Evolutionary conservation across 73 alveolate genomes (phyloP).

Genomic region (Loxodes magnus): DNA sequence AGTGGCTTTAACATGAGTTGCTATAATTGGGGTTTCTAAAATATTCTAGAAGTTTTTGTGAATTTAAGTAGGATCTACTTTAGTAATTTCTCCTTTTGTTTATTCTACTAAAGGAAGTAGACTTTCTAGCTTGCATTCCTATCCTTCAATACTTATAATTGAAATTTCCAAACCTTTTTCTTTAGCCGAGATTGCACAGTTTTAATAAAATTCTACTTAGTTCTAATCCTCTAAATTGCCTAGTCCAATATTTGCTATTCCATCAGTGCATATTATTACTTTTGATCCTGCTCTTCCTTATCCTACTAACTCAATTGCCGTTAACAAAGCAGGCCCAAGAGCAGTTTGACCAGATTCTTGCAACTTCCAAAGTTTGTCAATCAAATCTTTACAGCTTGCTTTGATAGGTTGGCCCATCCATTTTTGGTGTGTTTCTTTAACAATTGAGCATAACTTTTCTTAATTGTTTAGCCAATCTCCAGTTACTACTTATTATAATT

Average conservation of each 20-base stretch:
- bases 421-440: constrained; percentile 25
- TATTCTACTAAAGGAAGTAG: constrained; percentile 58
- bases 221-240: constrained; percentile 55
- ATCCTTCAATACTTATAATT: constrained; percentile 76
- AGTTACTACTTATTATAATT: constrained; percentile 33
- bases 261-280: constrained; percentile 90
- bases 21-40: constrained; percentile 62
- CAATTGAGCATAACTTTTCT: constrained; percentile 31
- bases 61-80: constrained; percentile 72
- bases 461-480: constrained; percentile 63
- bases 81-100: constrained; percentile 77
- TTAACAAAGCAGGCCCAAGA: constrained; percentile 79
- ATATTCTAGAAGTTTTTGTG: constrained; percentile 68
- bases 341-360: constrained; percentile 89
- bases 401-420: constrained; percentile 42
- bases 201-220: constrained; percentile 60
- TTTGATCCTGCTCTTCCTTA: constrained; percentile 69
- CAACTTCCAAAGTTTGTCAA: constrained; percentile 28
- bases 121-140: constrained; percentile 71
- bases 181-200: constrained; percentile 56
- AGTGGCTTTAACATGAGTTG: constrained; percentile 57
- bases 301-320: constrained; percentile 60
- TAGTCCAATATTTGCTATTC: constrained; percentile 87
- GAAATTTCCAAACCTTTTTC: constrained; percentile 60
- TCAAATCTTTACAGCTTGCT: constrained; percentile 29